Evolutionary conservation across 2,329 filamentous ascomycete genomes (phyloP), one percentile per base, ranked within the genome.

Genomic region (Fusarium continuum): DNA sequence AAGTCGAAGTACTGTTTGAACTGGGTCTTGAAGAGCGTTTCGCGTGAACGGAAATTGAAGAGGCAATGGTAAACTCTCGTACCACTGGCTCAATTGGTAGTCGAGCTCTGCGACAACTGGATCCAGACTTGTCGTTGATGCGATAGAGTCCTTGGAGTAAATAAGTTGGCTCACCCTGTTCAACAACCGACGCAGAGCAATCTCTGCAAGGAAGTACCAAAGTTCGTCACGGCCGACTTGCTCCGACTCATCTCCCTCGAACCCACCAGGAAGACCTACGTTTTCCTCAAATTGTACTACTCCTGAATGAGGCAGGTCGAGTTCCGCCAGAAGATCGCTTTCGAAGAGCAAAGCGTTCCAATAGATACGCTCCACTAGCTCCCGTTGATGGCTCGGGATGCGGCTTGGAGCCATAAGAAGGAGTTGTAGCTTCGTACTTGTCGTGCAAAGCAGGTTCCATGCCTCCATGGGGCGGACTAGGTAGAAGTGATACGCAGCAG

Each of bases 121-220:
- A 58, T 91, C 91, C 29, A 94, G 81, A 65, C 88, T 89, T 13
- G 87, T 86, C 16, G 91, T 90, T 11, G 90, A 89, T 14, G 88
- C 84, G 74, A 88, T 86, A 4, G 87, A 88, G 70, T 89, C 87
- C 70, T 91, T 90, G 41, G 89, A 89, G 74, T 93, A 93, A 62
- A 93, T 90, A 69, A 92, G 85, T 72, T 92, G 89, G 77, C 88
- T 92, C 69, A 92, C 90, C 55, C 90, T 84, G 73, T 93, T 93
- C 66, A 94, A 82, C 4, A 95, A 83, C 52, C 91, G 82, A 39
- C 91, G 85, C 11, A 95, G 79, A 5, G 91, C 91, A 61, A 95
- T 93, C 70, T 94, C 91, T 31, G 91, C 91, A 25, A 94, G 79
- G 68, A 94, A 94, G 72, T 95, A 95, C 91, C 91, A 94, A 13